phyloP scores from a whole-genome alignment of 768 basidiomycete genomes.

The Macrolepiota fuliginosa region DNA sequence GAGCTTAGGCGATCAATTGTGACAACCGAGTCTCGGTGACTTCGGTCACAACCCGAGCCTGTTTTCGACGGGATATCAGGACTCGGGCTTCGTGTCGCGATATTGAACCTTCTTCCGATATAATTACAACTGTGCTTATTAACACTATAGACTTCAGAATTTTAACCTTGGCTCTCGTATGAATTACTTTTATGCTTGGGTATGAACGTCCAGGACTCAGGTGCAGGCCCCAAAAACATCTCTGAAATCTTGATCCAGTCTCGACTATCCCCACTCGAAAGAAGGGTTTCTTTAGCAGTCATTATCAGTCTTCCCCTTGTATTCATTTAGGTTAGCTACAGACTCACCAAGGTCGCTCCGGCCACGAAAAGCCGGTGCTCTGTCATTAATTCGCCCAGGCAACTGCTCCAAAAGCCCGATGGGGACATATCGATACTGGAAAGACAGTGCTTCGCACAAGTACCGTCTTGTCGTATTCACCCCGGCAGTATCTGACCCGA shows the following conservation, averaged over 20 bases:
- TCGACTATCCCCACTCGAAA: conserved; percentile 73
- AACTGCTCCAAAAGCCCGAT: conserved; percentile 86
- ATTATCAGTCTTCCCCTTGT: background rate
- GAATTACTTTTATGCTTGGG: conserved; percentile 96
- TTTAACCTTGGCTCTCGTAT: conserved; percentile 53
- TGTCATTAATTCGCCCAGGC: conserved; percentile 84
- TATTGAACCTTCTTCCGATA: background rate
- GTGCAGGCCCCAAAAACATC: conserved; percentile 90
- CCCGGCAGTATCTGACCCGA: conserved; percentile 85
- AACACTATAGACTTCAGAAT: background rate
- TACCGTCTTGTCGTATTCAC: conserved; percentile 91
- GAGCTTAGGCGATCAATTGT: background rate
- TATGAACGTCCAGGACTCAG: conserved; percentile 79
- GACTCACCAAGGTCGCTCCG: conserved; percentile 81
- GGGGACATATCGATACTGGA: conserved; percentile 95
- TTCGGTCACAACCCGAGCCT: background rate
- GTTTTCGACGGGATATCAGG: background rate
- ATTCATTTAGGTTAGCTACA: background rate
- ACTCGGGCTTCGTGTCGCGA: background rate
- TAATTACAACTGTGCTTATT: background rate
- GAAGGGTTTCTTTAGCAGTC: conserved; percentile 65
- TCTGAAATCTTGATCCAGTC: conserved; percentile 95
- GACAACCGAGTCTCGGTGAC: background rate
- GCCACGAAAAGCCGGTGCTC: conserved; percentile 84
- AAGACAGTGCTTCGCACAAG: conserved; percentile 92